Percentiles rank a stretch among this genome's conserved stretches.
Conservation (phyloP, 164 flowering plant species). For the Vitis amurensis region DNA sequence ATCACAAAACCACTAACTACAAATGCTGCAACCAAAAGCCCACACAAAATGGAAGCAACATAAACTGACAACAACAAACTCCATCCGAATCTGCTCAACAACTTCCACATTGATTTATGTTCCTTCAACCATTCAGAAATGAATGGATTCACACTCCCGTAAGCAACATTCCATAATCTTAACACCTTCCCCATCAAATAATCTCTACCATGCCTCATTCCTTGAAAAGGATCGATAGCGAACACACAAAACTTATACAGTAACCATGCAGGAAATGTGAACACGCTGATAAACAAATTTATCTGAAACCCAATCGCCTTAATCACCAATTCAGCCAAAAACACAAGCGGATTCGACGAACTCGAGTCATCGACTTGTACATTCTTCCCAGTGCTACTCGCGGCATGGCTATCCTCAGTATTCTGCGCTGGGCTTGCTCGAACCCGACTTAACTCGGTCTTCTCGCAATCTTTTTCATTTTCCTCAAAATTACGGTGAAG, state of each 20-base stretch:
- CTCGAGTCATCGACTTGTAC: conserved; percentile 18
- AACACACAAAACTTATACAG: conserved; percentile 35
- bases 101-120: conserved; percentile 27
- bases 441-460: conserved; percentile 1
- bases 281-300: conserved; percentile 34
- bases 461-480: conserved; percentile 14
- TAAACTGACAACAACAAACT: conserved; percentile 31
- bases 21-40: conserved; percentile 51
- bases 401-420: background rate
- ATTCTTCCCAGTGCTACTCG: conserved; percentile 3
- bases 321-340: conserved; percentile 47
- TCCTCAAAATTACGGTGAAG: conserved; percentile 17
- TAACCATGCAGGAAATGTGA: conserved; percentile 56
- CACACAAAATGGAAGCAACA: conserved; percentile 48
- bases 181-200: conserved; percentile 18
- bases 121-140: conserved; percentile 26
- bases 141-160: conserved; percentile 17
- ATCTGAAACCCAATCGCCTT: conserved; percentile 59
- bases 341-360: conserved; percentile 35
- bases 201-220: conserved; percentile 21
- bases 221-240: conserved; percentile 42
- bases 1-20: conserved; percentile 58
- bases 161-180: conserved; percentile 19
- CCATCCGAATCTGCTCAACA: conserved; percentile 39
- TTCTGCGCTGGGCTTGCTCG: background rate